Base-by-base conservation (phyloP, 2,329 filamentous ascomycete species). In the Neopestalotiopsis sp. region DNA sequence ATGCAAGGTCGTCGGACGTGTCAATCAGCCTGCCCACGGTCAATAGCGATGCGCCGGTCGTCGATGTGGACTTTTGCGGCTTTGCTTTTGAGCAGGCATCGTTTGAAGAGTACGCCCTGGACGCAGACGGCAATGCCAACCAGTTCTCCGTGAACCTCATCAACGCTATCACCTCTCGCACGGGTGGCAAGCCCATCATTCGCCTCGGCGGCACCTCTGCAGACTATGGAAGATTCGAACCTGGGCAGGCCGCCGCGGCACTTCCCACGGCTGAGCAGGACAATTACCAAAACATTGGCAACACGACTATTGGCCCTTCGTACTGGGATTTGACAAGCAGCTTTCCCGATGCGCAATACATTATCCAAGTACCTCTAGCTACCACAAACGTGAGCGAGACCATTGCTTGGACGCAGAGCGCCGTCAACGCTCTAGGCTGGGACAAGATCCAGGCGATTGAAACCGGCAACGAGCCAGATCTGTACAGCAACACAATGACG, bases 381-480 rank as follows among this genome's bases (percentile, higher is more conserved):
- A 79, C 76, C 17, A 76, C 75, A 5, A 80, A 81, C 58, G 69
- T 80, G 12, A 79, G 75, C 64, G 79, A 80, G 70, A 69, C 79
- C 0, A 70, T 80, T 17, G 75, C 76, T 1, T 81, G 80, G 80
- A 72, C 74, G 2, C 73, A 74, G 32, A 73, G 76, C 6, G 79
- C 78, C 0, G 72, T 78, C 0, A 70, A 74, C 3, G 69, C 61
- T 5, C 75, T 81, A 38, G 77, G 78, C 4, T 40, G 78, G 6
- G 75, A 77, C 57, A 74, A 71, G 20, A 79, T 81, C n/a, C 77
- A 80, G 64, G 77, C 78, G 4, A 79, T 81, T 40, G 78, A 80
- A 69, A 73, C 76, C 2, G 80, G 80, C 13, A 80, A 81, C 49
- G 79, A 81, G 68, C 71, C 79, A 3, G 74, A 81, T 67, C 73